Base-by-base conservation (phyloP, 73 alveolate species). In the Paramecium sonneborni region DNA sequence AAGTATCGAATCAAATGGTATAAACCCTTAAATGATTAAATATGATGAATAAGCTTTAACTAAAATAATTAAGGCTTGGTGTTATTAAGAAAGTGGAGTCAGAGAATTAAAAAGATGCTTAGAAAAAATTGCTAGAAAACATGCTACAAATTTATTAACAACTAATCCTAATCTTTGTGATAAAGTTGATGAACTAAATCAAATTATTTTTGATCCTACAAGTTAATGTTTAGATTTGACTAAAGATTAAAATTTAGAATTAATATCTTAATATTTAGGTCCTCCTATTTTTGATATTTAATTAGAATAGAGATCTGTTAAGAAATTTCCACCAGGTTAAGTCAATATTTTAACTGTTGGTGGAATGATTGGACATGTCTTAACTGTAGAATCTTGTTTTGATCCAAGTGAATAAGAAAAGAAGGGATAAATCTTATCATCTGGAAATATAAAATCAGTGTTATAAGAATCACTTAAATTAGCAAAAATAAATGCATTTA, bases 61-160 rank as follows among this genome's bases (percentile, higher is more conserved):
- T 21, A 35, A 57, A 86, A 76, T 86, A 4, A 86, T 86, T 37
- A 86, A 86, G 43, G 92, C 88, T 26, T 96, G 96, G 93, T 96
- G 98, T 74, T 93, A 92, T 26, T 92, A 93, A 38, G 98, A 96
- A 67, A 96, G 97, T 21, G 98, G 98, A 12, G 98, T 96, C 39
- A 96, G 98, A 92, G 95, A 92, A 44, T 92, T 96, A 39, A 88
- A 96, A 46, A 96, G 96, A 86, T 96, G 98, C 88, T 24, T 96
- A 57, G 98, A 96, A 57, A 88, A 96, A 23, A 82, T 96, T 23
- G 95, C 96, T 76, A 88, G 98, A 62, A 96, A 96, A 85, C 93
- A 94, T 68, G 98, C 94, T 3, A 93, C 96, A 0, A 95, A 96
- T 76, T 91, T 96, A 52, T 87, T 88, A 26, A 68, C 35, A 43